These are phyloP conservation scores for Ballota nigra DNA, from an alignment of 257 asterid species.

Conservation along the genomic window DNA sequence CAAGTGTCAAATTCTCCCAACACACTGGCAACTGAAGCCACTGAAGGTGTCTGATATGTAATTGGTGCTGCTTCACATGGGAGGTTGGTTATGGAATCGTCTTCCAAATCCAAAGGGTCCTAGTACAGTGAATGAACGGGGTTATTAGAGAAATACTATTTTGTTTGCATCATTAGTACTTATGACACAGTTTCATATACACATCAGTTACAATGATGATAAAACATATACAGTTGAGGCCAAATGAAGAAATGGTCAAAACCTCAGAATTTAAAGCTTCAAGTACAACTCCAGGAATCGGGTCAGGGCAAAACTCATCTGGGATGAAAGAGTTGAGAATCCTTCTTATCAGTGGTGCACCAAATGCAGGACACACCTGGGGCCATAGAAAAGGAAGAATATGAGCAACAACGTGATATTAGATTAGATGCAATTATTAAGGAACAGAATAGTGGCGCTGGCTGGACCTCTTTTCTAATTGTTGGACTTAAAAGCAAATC, in stretches of 20 bases:
- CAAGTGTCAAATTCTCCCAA: conserved; percentile 34
- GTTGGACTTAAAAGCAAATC: conserved; percentile 64
- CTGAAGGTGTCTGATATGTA: conserved; percentile 53
- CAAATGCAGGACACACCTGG: conserved; percentile 75
- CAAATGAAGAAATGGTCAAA: conserved; percentile 8
- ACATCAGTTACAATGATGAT: not conserved
- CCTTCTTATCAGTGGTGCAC: conserved; percentile 57
- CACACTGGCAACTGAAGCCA: conserved; percentile 35
- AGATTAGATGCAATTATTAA: not conserved
- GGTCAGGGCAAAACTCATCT: conserved; percentile 81
- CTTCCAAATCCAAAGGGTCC: conserved; percentile 53
- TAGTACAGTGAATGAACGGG: not conserved
- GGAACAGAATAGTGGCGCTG: conserved; percentile 9
- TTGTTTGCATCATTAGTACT: not conserved
- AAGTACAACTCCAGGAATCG: conserved; percentile 54
- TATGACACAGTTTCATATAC: not conserved
- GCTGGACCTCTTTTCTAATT: conserved; percentile 60
- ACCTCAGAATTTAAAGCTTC: conserved; percentile 67
- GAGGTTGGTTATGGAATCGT: conserved; percentile 41
- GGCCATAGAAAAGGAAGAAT: not conserved
- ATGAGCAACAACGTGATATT: not conserved
- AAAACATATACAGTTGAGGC: not conserved
- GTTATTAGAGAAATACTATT: not conserved
- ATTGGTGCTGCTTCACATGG: conserved; percentile 65
- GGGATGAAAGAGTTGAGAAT: conserved; percentile 64